phyloP scores from a whole-genome alignment of 257 asterid genomes.

The Nicotiana tabacum region DNA sequence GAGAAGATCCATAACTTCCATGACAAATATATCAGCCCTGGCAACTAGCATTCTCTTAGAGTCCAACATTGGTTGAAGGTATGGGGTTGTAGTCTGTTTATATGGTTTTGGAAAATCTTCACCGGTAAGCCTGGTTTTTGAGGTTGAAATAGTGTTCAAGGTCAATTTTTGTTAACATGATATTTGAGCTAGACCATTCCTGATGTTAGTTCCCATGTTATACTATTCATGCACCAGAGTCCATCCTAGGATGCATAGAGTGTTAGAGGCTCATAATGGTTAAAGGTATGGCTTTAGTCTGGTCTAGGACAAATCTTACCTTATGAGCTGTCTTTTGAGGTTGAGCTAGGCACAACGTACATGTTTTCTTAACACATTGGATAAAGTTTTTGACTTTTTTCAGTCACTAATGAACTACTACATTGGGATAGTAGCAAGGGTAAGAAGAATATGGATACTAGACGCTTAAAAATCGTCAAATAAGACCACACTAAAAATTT shows the following conservation, averaged over 20 bases:
- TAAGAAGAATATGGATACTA: not conserved
- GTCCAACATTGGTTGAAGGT: not conserved
- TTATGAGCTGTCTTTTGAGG: not conserved
- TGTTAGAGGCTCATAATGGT: not conserved
- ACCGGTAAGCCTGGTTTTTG: too few relatives aligned
- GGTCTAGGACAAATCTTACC: not conserved
- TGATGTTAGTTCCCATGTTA: not conserved
- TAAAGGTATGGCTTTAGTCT: not conserved
- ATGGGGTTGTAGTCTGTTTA: not conserved
- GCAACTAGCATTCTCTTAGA: not conserved
- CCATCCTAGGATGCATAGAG: not conserved
- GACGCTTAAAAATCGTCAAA: not conserved
- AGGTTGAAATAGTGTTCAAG: not conserved
- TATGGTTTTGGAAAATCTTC: not conserved
- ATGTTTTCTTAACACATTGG: not conserved
- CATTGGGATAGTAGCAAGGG: not conserved
- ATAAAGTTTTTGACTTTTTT: too few relatives aligned
- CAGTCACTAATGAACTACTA: too few relatives aligned
- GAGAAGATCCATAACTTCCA: not conserved
- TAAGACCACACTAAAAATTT: not conserved
- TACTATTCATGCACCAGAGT: not conserved
- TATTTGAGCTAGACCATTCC: not conserved
- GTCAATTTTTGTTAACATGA: not conserved
- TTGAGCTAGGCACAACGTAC: not conserved
- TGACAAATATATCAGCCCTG: not conserved